Conservation (phyloP, 2,329 filamentous ascomycete genomes). For the Raffaelea albimanens region DNA sequence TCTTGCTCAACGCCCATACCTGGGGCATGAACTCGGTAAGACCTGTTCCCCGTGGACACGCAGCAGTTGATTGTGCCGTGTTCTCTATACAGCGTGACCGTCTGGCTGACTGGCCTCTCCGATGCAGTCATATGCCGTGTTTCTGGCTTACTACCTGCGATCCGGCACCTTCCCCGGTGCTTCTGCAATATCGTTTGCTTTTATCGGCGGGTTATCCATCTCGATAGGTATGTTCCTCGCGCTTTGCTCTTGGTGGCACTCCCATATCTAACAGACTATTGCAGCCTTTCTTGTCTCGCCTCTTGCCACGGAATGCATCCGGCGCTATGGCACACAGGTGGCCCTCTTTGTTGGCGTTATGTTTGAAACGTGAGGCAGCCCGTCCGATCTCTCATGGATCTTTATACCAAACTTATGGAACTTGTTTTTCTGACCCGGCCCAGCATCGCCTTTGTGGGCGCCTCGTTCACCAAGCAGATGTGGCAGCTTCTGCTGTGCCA, state of each 20-base stretch:
- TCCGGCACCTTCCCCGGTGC: slow-evolving; percentile 53
- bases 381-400: too few species aligned
- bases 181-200: slow-evolving; percentile 60
- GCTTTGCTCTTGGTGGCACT: background rate
- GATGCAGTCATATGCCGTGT: slow-evolving; percentile 43
- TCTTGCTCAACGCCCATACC: slow-evolving; percentile 58
- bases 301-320: slow-evolving; percentile 51
- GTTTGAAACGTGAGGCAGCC: slow-evolving; percentile 41
- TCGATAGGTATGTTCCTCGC: slow-evolving; percentile 30
- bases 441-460: slow-evolving; percentile 53
- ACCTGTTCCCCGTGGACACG: background rate
- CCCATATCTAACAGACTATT: slow-evolving; percentile 19
- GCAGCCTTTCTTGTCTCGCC: slow-evolving; percentile 59
- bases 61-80: too few species aligned
- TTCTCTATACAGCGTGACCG: background rate
- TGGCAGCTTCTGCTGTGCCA: slow-evolving; percentile 73
- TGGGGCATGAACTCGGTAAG: slow-evolving; percentile 63
- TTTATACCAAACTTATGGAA: too few species aligned
- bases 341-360: slow-evolving; percentile 56
- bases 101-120: background rate
- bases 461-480: slow-evolving; percentile 57
- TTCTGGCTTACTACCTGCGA: slow-evolving; percentile 47
- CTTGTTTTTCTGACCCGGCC: background rate
- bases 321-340: slow-evolving; percentile 51
- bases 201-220: slow-evolving; percentile 64